phyloP scores from a whole-genome alignment of 495 filamentous ascomycete species.

The Penicilliopsis zonata region DNA sequence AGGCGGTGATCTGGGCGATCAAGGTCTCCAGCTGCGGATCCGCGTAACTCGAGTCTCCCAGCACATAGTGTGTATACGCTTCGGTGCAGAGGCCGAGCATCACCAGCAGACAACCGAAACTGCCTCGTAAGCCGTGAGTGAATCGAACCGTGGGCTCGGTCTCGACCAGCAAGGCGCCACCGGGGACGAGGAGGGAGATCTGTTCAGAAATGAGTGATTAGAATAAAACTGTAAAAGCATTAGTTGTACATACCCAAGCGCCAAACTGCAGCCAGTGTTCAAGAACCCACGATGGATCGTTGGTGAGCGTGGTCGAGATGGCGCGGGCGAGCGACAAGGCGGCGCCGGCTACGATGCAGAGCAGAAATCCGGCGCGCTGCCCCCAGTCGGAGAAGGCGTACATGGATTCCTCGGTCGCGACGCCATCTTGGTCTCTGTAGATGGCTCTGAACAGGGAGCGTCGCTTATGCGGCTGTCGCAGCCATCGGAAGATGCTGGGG shows the following conservation, averaged over 20 bases:
- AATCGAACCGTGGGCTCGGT: slow-evolving; percentile 18
- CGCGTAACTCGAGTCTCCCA: slow-evolving; percentile 2
- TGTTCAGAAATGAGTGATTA: too few species aligned
- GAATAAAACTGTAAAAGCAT: too few species aligned
- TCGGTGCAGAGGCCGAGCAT: slow-evolving; percentile 9
- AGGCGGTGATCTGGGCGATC: slow-evolving; percentile 12
- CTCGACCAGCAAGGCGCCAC: slow-evolving; percentile 23
- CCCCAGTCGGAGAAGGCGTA: slow-evolving; percentile 18
- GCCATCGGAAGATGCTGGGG: too few species aligned
- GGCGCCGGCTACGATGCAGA: slow-evolving; percentile 10
- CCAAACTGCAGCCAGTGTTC: slow-evolving; percentile 22
- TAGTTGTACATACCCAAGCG: slow-evolving; percentile 24
- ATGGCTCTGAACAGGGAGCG: too few species aligned
- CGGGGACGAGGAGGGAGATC: slow-evolving; percentile 18
- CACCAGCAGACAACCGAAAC: slow-evolving; percentile 17
- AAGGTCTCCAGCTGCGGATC: slow-evolving; percentile 8
- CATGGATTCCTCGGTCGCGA: slow-evolving; percentile 17
- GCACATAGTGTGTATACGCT: slow-evolving; percentile 7
- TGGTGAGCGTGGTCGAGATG: slow-evolving; percentile 9
- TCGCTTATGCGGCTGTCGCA: too few species aligned
- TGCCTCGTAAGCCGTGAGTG: slow-evolving; percentile 14
- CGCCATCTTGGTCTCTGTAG: slow-evolving; percentile 22
- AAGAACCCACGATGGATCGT: not conserved
- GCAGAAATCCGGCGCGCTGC: slow-evolving; percentile 10
- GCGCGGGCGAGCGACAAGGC: slow-evolving; percentile 10